Evolutionary conservation across 495 filamentous ascomycete species (phyloP).

Genomic region (Cryomyces minteri): DNA sequence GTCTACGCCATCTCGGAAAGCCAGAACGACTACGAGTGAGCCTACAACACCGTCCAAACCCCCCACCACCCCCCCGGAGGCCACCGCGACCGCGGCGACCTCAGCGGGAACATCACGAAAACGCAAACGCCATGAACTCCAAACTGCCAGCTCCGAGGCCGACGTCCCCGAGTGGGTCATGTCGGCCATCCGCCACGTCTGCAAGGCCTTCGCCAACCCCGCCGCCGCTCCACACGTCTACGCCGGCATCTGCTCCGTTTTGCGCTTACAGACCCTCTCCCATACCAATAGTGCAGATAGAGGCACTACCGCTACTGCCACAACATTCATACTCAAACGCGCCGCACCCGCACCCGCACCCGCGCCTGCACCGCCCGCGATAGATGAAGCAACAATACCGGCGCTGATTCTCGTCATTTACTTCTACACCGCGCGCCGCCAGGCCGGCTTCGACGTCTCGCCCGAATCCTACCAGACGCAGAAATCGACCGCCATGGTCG

Average conservation of each 20-base stretch:
- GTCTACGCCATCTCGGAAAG: not conserved
- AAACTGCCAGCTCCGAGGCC: not conserved
- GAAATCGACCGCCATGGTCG: slow-evolving; percentile 22
- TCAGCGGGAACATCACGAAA: not conserved
- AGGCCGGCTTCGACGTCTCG: slow-evolving; percentile 20
- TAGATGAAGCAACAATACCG: slow-evolving; percentile 21
- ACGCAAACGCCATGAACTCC: slow-evolving; percentile 13
- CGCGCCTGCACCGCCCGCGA: not conserved
- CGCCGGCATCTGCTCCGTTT: slow-evolving; percentile 38
- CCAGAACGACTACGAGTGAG: not conserved
- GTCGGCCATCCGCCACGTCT: slow-evolving; percentile 44
- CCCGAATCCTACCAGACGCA: slow-evolving; percentile 22
- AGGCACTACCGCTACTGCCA: no score
- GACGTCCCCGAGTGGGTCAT: slow-evolving; percentile 44
- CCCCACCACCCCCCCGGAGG: not conserved
- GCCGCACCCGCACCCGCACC: slow-evolving; percentile 1
- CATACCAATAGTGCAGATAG: no score
- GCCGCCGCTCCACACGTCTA: slow-evolving; percentile 44
- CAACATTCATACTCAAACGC: no score
- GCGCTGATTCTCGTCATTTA: slow-evolving; percentile 48
- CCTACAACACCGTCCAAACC: not conserved
- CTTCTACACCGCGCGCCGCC: slow-evolving; percentile 30
- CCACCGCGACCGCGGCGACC: no score
- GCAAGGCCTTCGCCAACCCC: slow-evolving; percentile 39
- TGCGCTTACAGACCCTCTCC: no score